phyloP scores from a whole-genome alignment of 768 basidiomycete species.

The Candolleomyces aberdarensis region DNA sequence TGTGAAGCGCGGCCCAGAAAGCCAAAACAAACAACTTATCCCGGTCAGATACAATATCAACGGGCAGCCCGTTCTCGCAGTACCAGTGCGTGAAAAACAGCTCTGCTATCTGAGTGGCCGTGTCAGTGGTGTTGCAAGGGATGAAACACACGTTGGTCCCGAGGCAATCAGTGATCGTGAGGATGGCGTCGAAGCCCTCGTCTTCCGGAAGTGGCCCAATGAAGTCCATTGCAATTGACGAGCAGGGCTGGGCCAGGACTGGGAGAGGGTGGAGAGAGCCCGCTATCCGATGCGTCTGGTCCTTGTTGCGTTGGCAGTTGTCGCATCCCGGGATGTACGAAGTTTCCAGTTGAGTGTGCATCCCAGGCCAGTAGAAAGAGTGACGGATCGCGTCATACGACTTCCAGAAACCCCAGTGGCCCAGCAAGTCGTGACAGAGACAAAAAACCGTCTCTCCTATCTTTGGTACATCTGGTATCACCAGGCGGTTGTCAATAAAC shows the following conservation, averaged over 20 bases:
- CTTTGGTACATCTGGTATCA: slow-evolving; percentile 20
- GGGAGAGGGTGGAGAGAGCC: slow-evolving; percentile 23
- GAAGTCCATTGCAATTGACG: slow-evolving; percentile 20
- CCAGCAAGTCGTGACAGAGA: slow-evolving; percentile 24
- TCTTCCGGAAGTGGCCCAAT: slow-evolving; percentile 8
- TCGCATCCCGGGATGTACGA: slow-evolving; percentile 29
- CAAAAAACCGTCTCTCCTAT: slow-evolving; percentile 19
- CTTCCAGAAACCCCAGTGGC: slow-evolving; percentile 34
- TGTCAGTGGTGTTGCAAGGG: slow-evolving; percentile 3
- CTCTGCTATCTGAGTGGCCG: slow-evolving; percentile 16
- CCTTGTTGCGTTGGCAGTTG: slow-evolving; percentile 35
- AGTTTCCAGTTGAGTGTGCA: slow-evolving; percentile 11
- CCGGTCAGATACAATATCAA: slow-evolving; percentile 29
- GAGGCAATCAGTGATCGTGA: no score
- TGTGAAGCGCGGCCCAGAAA: slow-evolving; percentile 17
- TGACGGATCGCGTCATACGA: slow-evolving; percentile 17
- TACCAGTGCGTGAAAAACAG: slow-evolving; percentile 30
- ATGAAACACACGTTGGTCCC: slow-evolving; percentile 12
- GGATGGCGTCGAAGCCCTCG: no score
- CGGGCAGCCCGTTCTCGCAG: slow-evolving; percentile 33
- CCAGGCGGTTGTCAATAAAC: slow-evolving; percentile 17
- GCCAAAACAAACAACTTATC: slow-evolving; percentile 16
- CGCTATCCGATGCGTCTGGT: slow-evolving; percentile 5
- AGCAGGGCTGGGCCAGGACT: slow-evolving; percentile 13
- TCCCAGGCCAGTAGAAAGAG: slow-evolving; percentile 32